Evolutionary conservation across 257 asterid genomes (phyloP), one percentile per base, ranked within the genome.

Genomic region (Salvia splendens): DNA sequence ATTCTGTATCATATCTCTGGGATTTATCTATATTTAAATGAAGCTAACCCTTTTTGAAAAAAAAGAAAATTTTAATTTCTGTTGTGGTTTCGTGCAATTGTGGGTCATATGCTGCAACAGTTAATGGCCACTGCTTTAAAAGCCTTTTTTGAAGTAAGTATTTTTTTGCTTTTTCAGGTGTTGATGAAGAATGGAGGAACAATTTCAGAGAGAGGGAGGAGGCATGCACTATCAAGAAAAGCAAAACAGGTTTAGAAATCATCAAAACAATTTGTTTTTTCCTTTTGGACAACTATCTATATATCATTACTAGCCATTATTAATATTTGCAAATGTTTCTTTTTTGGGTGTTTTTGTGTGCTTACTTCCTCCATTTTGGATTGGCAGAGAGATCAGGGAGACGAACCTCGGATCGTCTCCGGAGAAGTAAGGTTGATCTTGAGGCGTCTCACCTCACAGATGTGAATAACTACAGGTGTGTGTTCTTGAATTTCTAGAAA

Each of bases 101-200:
- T 70, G 84, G 83, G 85, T 77, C 74, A 67, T 81, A 73, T 73
- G 80, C 65, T 20, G 73, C 43, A 75, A 67, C 85, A 83, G 81
- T 68, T 74, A 61, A 75, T 74, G 72, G 50, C 43, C 71, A 68
- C 84, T 82, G 79, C 88, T 88, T 83, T 83, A 79, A 77, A 64
- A 65, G 60, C 77, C 81, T 62, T 62, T 69, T 40, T 38, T 38
- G 42, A 33, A 56, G 45, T 12, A 24, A 17, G 20, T 41, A 4
- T 56, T 61, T 61, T 61, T 42, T 64, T 81, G 77, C 86, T 75
- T 87, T 88, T 81, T 78, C 95, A 94, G 99, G 89, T 84, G 88
- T 78, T 84, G 96, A 87, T 88, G 96, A 88, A 85, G 93, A 82
- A 83, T 89, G 96, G 93, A 88, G 88, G 85, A 88, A 69, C 93